Evolutionary conservation across 106 monocot species (phyloP).

Genomic region (Acanthochlamys bracteata): DNA sequence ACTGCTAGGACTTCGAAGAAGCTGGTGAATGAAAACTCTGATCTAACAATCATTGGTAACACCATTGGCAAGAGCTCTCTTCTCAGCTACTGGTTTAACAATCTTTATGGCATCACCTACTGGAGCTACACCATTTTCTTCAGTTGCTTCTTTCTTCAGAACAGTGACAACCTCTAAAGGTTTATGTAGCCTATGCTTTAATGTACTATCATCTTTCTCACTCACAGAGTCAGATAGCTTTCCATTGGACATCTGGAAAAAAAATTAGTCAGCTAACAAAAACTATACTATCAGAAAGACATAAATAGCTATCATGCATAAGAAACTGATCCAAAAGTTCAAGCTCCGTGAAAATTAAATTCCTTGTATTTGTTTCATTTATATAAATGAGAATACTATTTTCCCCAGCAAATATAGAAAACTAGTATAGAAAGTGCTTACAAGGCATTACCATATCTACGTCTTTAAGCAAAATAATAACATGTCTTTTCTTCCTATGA

Average conservation of each 20-base stretch:
- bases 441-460: too few relatives aligned
- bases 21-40: neutral
- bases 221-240: constrained; percentile 5
- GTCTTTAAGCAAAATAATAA: too few relatives aligned
- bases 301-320: neutral
- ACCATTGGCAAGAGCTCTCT: constrained; percentile 20
- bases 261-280: neutral
- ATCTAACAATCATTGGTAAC: constrained; percentile 23
- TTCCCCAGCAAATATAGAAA: too few relatives aligned
- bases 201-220: constrained; percentile 23
- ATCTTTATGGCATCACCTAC: constrained; percentile 10
- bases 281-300: neutral
- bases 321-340: neutral
- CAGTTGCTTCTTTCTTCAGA: constrained; percentile 26
- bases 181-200: constrained; percentile 24
- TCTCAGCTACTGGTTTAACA: constrained; percentile 25
- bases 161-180: constrained; percentile 18
- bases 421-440: too few relatives aligned
- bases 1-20: neutral
- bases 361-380: too few relatives aligned
- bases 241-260: constrained; percentile 19
- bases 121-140: constrained; percentile 17
- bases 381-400: too few relatives aligned
- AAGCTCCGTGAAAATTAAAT: too few relatives aligned
- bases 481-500: too few relatives aligned